Conservation (phyloP, 768 basidiomycete species). For the Dictyophora rubrovolvata region DNA sequence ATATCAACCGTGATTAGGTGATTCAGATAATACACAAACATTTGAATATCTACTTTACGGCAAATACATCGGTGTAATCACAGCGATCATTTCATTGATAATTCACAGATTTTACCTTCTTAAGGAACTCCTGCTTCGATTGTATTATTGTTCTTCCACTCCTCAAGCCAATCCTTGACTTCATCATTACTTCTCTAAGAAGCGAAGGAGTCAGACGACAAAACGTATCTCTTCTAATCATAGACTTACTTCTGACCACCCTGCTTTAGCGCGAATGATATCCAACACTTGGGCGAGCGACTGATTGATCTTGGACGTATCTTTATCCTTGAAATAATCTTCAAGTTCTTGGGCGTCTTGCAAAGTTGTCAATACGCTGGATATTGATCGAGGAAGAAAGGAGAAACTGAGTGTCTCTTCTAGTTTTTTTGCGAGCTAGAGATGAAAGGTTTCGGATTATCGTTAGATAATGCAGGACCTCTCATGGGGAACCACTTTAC, state of each 20-base stretch:
- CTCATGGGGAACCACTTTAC: conserved; percentile 51
- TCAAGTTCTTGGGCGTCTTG: conserved; percentile 53
- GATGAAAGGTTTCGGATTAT: conserved; percentile 4
- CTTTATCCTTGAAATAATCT: conserved; percentile 70
- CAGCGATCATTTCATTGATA: background rate
- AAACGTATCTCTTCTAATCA: background rate
- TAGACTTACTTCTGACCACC: conserved; percentile 48
- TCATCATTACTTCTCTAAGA: conserved; percentile 50
- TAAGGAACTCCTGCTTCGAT: background rate
- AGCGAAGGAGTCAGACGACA: background rate
- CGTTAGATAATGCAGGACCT: background rate
- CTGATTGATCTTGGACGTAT: conserved; percentile 59
- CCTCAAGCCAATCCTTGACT: conserved; percentile 43
- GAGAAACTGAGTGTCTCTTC: conserved; percentile 56
- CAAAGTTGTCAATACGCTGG: conserved; percentile 45
- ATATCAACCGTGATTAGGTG: too few relatives aligned
- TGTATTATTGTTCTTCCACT: conserved; percentile 20
- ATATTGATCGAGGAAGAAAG: conserved; percentile 40
- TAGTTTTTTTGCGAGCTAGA: conserved; percentile 56
- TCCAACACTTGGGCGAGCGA: conserved; percentile 61
- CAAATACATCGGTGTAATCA: too few relatives aligned
- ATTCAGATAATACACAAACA: too few relatives aligned
- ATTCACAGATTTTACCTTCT: background rate
- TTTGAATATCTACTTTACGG: too few relatives aligned
- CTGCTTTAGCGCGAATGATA: conserved; percentile 46